Percentiles rank a stretch among this genome's conserved stretches.
These are phyloP conservation scores for Colletotrichum lupini DNA, from an alignment of 2,329 filamentous ascomycete species.

Conservation along the genomic window DNA sequence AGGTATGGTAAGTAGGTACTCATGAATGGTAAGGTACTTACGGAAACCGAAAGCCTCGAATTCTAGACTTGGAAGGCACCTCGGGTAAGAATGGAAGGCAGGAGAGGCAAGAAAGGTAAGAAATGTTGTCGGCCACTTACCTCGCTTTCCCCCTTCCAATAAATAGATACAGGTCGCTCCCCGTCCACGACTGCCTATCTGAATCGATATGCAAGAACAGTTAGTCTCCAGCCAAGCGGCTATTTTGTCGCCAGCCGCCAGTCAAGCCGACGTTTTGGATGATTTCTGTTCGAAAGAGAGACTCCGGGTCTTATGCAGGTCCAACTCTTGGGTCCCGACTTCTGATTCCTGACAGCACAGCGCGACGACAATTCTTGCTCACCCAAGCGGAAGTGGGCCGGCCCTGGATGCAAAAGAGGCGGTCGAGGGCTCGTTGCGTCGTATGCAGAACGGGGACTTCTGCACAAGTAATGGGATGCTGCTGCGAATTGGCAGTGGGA, in stretches of 20 bases:
- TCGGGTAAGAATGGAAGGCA: too few relatives aligned
- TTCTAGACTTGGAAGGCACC: too few relatives aligned
- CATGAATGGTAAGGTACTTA: too few relatives aligned
- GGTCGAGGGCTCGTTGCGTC: not conserved
- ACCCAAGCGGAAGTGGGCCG: not conserved
- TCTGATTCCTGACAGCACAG: not conserved
- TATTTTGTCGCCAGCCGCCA: not conserved
- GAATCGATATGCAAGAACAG: not conserved
- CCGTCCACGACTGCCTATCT: not conserved
- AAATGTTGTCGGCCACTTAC: not conserved
- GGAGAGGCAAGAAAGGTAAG: not conserved
- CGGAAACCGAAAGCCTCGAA: too few relatives aligned
- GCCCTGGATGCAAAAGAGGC: not conserved
- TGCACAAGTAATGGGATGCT: not conserved
- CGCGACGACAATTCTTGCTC: not conserved
- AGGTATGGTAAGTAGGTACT: too few relatives aligned
- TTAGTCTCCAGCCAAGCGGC: not conserved
- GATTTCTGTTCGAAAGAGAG: not conserved
- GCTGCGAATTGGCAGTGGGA: not conserved
- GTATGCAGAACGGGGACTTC: not conserved
- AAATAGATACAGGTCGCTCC: not conserved
- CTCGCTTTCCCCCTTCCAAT: not conserved
- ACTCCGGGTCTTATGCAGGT: constrained; percentile 9
- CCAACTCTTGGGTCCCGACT: not conserved
- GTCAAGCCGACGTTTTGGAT: not conserved